Conservation (phyloP, 805 yeast genomes). For the Phaffomyces opuntiae region DNA sequence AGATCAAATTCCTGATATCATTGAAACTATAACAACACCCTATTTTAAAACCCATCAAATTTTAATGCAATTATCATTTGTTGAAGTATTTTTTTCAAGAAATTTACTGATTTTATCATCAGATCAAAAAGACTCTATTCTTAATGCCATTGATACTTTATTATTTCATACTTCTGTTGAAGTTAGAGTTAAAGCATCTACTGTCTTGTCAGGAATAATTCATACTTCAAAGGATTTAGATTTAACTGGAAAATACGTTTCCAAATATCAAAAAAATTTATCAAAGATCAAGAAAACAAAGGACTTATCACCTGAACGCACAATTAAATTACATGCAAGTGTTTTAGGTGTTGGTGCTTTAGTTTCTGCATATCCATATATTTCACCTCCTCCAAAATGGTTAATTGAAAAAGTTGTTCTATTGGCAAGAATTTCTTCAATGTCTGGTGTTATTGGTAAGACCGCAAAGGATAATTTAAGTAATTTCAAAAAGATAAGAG, state of each 20-base stretch:
- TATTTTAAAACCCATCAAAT: conserved; percentile 54
- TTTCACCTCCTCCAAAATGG: conserved; percentile 90
- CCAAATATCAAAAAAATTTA: conserved; percentile 19
- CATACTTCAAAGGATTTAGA: conserved; percentile 39
- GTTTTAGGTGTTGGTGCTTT: conserved; percentile 84
- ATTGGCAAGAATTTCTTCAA: conserved; percentile 65
- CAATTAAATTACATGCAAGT: conserved; percentile 67
- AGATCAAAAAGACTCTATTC: conserved; percentile 41
- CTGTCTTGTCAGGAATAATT: conserved; percentile 72
- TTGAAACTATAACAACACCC: conserved; percentile 33
- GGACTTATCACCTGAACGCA: conserved; percentile 34
- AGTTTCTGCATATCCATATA: conserved; percentile 83
- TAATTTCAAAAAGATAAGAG: conserved; percentile 83
- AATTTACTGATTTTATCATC: conserved; percentile 49
- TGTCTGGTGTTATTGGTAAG: conserved; percentile 73
- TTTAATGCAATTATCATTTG: conserved; percentile 56
- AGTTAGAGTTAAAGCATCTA: conserved; percentile 67
- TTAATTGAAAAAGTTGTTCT: conserved; percentile 65
- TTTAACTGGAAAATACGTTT: conserved; percentile 36
- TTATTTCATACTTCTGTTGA: conserved; percentile 61
- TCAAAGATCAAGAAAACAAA: conserved; percentile 23
- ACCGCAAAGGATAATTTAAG: conserved; percentile 78
- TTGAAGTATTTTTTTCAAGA: conserved; percentile 65
- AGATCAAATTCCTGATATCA: conserved; percentile 33
- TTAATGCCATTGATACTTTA: conserved; percentile 44